Base-by-base conservation (phyloP, 441 rosid genomes). In the Gossypium schwendimanii region DNA sequence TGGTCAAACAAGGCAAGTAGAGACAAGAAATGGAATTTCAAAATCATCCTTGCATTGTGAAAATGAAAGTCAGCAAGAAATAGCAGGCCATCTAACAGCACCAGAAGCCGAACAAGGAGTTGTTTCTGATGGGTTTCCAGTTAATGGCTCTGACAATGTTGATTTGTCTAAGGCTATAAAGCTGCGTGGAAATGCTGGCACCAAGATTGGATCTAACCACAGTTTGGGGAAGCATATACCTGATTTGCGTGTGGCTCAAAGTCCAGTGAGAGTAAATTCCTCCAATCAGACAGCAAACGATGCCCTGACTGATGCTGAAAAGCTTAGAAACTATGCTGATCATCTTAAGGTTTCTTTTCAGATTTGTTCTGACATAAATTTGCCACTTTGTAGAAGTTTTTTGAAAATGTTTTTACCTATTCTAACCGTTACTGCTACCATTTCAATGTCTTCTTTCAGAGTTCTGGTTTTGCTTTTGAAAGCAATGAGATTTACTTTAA, bases 401-500 rank as follows among this genome's bases (percentile, higher is more conserved):
- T 4, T 10, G 15, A 4, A 8, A 12, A 18, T 6, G 11, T 61
- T 23, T 73, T 67, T 69, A 28, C 71, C 63, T 49, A 39, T 67
- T 72, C 57, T 77, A 59, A 78, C 68, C 65, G 59, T 72, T 72
- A 44, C 33, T 72, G 21, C 39, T 69, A 36, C 69, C 70, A 68
- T 77, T 79, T 77, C 50, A 12, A 67, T 80, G 75, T 47, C 44
- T 26, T 68, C 74, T 74, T 71, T 57, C 76, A 91, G 97, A 81
- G 44, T 58, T 71, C 84, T 72, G 89, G 85, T 47, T 88, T 84
- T 77, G 80, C 68, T 73, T 69, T 81, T 79, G 86, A 89, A 78
- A 79, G 89, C 73, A 91, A 84, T 36, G 89, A 89, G 83, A 75
- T 62, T 21, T 78, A 69, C 78, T 91, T 93, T 76, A 79, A 88